Evolutionary conservation across 768 basidiomycete species (phyloP).

Genomic region (Clitopilus hobsonii): DNA sequence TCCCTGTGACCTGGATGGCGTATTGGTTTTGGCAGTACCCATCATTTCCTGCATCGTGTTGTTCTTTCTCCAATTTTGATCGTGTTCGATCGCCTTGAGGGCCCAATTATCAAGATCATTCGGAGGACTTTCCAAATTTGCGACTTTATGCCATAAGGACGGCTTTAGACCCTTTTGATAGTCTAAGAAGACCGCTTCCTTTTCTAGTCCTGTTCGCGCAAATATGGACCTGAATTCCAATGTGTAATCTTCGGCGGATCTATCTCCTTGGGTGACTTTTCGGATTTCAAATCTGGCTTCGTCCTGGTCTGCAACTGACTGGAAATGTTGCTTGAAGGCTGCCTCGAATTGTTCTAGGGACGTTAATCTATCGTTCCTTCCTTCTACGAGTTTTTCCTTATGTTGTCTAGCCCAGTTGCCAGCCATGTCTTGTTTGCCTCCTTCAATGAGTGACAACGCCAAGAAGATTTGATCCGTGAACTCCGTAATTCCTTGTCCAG

Average conservation of each 20-base stretch:
- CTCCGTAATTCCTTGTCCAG: background rate
- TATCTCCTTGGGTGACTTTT: background rate
- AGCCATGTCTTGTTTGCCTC: background rate
- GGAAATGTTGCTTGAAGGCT: background rate
- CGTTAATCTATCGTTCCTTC: too few relatives aligned
- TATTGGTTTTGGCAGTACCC: background rate
- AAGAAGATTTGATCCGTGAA: background rate
- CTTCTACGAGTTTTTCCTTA: background rate
- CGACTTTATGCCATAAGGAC: too few relatives aligned
- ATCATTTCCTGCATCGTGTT: background rate
- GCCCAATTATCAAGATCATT: background rate
- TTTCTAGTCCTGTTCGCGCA: background rate
- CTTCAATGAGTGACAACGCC: background rate
- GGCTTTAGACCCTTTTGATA: background rate
- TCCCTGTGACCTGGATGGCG: too few relatives aligned
- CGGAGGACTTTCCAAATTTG: background rate
- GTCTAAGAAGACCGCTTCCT: background rate
- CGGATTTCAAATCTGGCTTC: background rate
- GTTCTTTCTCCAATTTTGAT: background rate
- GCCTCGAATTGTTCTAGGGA: background rate
- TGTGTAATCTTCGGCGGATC: background rate
- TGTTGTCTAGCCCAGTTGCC: background rate
- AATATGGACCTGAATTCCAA: background rate
- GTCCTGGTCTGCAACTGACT: background rate
- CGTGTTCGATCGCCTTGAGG: background rate